A percentile compares a stretch with the other conserved stretches of the same genome.
phyloP scores from a whole-genome alignment of 495 filamentous ascomycete genomes.

The Staphylotrichum tortipilum region DNA sequence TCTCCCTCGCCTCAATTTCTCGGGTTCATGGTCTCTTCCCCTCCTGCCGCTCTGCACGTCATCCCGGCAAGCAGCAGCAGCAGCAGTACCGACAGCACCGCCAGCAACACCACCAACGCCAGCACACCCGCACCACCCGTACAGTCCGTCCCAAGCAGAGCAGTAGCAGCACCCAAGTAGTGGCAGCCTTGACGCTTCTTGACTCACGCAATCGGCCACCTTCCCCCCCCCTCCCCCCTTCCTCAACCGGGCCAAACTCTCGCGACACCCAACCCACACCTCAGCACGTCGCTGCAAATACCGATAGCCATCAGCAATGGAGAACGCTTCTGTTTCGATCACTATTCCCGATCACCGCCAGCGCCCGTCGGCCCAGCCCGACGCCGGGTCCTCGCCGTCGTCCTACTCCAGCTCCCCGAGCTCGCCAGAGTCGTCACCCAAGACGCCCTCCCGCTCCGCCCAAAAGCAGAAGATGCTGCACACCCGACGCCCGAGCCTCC shows the following conservation, averaged over 20 bases:
- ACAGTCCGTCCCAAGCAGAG: too few relatives aligned
- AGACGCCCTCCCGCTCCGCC: conserved; percentile 27
- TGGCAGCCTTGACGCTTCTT: too few relatives aligned
- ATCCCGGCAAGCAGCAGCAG: conserved; percentile 15
- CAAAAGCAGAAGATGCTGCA: conserved; percentile 39
- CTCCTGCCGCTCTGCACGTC: conserved; percentile 19
- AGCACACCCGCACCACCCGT: too few relatives aligned
- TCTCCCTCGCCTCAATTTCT: neutral
- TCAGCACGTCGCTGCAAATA: too few relatives aligned
- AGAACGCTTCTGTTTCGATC: conserved; percentile 45
- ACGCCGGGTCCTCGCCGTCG: conserved; percentile 39
- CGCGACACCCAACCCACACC: too few relatives aligned
- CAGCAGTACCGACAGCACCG: neutral
- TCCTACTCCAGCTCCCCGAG: conserved; percentile 47
- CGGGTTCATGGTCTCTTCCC: conserved; percentile 20
- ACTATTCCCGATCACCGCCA: conserved; percentile 38
- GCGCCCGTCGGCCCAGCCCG: conserved; percentile 30
- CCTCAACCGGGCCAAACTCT: neutral
- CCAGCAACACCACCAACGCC: too few relatives aligned
- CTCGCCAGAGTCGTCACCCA: conserved; percentile 29
- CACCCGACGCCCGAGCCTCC: conserved; percentile 43
- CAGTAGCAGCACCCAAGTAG: too few relatives aligned
- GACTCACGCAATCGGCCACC: neutral
- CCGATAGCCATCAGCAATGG: conserved; percentile 2
- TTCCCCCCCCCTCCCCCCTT: neutral